Percentiles rank a stretch among this genome's conserved stretches.
These are phyloP conservation scores for Rozella allomycis DNA, from an alignment of 371 early-diverging fungal species.

Conservation along the genomic window DNA sequence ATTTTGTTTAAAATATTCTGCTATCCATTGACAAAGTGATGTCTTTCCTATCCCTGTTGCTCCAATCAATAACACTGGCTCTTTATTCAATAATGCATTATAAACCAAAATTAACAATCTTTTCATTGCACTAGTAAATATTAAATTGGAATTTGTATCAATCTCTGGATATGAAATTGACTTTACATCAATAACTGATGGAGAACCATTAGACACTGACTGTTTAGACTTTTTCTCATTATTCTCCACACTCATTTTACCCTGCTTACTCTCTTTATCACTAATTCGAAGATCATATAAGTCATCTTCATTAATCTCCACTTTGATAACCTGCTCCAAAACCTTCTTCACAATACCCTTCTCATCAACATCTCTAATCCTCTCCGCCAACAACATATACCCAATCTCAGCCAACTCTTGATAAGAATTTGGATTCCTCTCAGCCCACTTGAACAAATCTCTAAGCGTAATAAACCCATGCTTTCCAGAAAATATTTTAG, in stretches of 20 bases:
- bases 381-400: constrained; percentile 85
- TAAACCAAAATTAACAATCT: constrained; percentile 70
- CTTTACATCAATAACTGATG: too few relatives aligned
- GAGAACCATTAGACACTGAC: too few relatives aligned
- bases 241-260: too few relatives aligned
- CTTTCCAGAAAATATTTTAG: constrained; percentile 76
- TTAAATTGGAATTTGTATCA: too few relatives aligned
- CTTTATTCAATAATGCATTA: constrained; percentile 55
- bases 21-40: constrained; percentile 83
- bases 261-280: too few relatives aligned
- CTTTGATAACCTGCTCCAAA: constrained; percentile 44
- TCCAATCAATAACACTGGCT: constrained; percentile 93
- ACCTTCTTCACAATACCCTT: constrained; percentile 55
- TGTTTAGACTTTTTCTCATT: too few relatives aligned
- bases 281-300: constrained; percentile 47
- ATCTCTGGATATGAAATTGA: too few relatives aligned
- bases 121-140: constrained; percentile 88
- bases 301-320: constrained; percentile 34
- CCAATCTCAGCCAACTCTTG: constrained; percentile 76
- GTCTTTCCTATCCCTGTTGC: constrained; percentile 99
- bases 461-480: constrained; percentile 88
- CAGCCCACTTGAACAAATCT: constrained; percentile 96
- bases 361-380: constrained; percentile 65
- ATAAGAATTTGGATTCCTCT: constrained; percentile 46
- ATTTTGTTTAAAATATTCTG: constrained; percentile 32